A percentile compares a stretch with the other conserved stretches of the same genome.
These are phyloP conservation scores for Plasmodium fragile DNA, from an alignment of 169 alveolate species.

Conservation along the genomic window DNA sequence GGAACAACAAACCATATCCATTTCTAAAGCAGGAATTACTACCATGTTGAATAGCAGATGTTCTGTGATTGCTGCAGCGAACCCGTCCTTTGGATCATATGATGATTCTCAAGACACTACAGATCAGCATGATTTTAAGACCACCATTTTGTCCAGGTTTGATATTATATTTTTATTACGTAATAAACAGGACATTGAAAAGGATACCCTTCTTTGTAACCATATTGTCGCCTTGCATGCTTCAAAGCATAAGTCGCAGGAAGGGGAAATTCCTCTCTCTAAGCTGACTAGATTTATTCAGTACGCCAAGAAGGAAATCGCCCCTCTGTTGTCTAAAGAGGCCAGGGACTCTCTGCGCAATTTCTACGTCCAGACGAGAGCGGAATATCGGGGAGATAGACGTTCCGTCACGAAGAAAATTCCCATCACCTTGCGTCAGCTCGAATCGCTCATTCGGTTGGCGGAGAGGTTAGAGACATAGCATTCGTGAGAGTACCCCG, in stretches of 20 bases:
- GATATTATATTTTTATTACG: conserved; percentile 97
- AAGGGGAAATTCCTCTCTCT: conserved; percentile 77
- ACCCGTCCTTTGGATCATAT: conserved; percentile 98
- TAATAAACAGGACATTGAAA: conserved; percentile 95
- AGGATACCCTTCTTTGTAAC: conserved; percentile 90
- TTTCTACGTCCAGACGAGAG: conserved; percentile 95
- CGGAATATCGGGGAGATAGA: conserved; percentile 90
- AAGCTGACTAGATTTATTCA: conserved; percentile 83
- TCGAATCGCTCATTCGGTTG: conserved; percentile 98
- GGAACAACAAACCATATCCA: conserved; percentile 99
- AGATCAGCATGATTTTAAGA: conserved; percentile 98
- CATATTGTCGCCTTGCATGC: conserved; percentile 85
- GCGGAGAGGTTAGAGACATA: conserved; percentile 91
- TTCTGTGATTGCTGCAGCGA: conserved; percentile 99
- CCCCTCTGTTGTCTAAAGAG: conserved; percentile 96
- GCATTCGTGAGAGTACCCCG: background rate
- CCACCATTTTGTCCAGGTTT: conserved; percentile 97
- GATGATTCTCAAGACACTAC: conserved; percentile 96
- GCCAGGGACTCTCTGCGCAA: conserved; percentile 95
- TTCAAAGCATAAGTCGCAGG: conserved; percentile 73
- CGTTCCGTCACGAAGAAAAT: conserved; percentile 89
- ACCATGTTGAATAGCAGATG: conserved; percentile 97
- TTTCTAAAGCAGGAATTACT: conserved; percentile 99
- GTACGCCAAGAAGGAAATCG: conserved; percentile 86
- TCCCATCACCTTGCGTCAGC: conserved; percentile 99